Conservation (phyloP, 225 moss, liverwort and hornwort genomes). For the Polytrichum commune region DNA sequence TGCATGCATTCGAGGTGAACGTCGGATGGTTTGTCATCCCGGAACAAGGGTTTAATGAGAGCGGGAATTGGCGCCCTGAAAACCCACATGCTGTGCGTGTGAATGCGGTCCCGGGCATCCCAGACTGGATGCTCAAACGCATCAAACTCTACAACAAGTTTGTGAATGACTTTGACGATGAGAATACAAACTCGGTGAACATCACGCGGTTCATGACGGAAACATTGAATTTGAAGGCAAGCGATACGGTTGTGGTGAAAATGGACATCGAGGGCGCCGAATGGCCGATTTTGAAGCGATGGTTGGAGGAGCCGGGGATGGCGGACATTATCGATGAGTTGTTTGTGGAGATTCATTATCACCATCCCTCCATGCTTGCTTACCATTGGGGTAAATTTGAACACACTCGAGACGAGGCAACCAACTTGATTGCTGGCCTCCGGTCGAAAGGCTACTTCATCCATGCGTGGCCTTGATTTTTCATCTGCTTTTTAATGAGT, state of each 20-base stretch:
- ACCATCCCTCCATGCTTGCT: slow-evolving; percentile 45
- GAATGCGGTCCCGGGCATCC: slow-evolving; percentile 18
- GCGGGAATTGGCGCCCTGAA: slow-evolving; percentile 27
- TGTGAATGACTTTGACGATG: slow-evolving; percentile 40
- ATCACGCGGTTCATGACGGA: slow-evolving; percentile 76
- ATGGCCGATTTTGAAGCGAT: slow-evolving; percentile 72
- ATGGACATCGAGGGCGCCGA: slow-evolving; percentile 92
- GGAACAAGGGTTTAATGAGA: slow-evolving; percentile 52
- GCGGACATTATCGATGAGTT: slow-evolving; percentile 74
- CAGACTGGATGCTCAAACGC: slow-evolving; percentile 60
- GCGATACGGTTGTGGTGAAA: slow-evolving; percentile 76
- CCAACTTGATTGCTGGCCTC: slow-evolving; percentile 32
- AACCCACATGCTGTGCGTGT: slow-evolving; percentile 30
- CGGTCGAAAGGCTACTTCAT: slow-evolving; percentile 46
- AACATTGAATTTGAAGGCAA: slow-evolving; percentile 48
- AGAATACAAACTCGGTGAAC: slow-evolving; percentile 15
- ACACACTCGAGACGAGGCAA: slow-evolving; percentile 34
- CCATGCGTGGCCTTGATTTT: slow-evolving; percentile 51
- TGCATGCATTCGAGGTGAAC: slow-evolving; percentile 65
- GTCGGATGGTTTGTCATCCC: slow-evolving; percentile 35
- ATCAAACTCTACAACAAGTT: slow-evolving; percentile 43
- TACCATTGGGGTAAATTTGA: slow-evolving; percentile 44
- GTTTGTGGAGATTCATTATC: slow-evolving; percentile 81
- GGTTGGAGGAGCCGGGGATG: slow-evolving; percentile 68
- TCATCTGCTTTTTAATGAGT: too few species aligned